phyloP scores from a whole-genome alignment of 768 basidiomycete species.

The Floccularia luteovirens region DNA sequence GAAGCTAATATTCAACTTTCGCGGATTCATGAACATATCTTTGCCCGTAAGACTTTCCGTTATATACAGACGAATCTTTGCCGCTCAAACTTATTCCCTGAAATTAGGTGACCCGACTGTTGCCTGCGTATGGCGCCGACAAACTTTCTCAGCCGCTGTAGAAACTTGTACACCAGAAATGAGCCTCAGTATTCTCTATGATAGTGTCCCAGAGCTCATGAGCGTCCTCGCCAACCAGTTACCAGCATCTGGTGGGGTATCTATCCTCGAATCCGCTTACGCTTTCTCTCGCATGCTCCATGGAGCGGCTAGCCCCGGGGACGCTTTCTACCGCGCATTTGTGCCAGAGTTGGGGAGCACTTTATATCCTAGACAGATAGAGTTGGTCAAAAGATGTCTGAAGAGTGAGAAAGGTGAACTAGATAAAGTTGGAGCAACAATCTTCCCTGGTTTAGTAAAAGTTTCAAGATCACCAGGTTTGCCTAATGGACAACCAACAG shows the following conservation, averaged over 20 bases:
- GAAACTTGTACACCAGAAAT: conserved; percentile 70
- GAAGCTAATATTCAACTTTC: conserved; percentile 83
- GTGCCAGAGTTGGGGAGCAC: conserved; percentile 75
- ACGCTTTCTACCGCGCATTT: conserved; percentile 82
- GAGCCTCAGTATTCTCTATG: conserved; percentile 56
- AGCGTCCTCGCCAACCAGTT: conserved; percentile 37
- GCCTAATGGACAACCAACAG: conserved; percentile 27
- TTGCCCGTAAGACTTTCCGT: conserved; percentile 54
- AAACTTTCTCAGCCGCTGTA: conserved; percentile 85
- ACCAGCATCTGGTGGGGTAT: conserved; percentile 36
- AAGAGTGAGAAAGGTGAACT: conserved; percentile 66
- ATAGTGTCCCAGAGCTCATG: conserved; percentile 64
- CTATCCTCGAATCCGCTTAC: conserved; percentile 69
- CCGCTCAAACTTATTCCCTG: background rate
- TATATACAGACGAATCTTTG: background rate
- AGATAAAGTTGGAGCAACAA: conserved; percentile 75
- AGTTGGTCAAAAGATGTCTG: conserved; percentile 77
- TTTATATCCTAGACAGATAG: conserved; percentile 73
- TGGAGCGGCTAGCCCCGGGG: conserved; percentile 51
- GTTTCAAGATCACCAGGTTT: conserved; percentile 39
- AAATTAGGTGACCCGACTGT: conserved; percentile 73
- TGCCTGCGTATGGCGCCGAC: conserved; percentile 85
- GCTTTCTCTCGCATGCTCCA: conserved; percentile 85
- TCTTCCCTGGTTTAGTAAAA: conserved; percentile 87
- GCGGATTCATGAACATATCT: conserved; percentile 84